phyloP scores from a whole-genome alignment of 1,139 yeast species.

The Suhomyces choctaworum region DNA sequence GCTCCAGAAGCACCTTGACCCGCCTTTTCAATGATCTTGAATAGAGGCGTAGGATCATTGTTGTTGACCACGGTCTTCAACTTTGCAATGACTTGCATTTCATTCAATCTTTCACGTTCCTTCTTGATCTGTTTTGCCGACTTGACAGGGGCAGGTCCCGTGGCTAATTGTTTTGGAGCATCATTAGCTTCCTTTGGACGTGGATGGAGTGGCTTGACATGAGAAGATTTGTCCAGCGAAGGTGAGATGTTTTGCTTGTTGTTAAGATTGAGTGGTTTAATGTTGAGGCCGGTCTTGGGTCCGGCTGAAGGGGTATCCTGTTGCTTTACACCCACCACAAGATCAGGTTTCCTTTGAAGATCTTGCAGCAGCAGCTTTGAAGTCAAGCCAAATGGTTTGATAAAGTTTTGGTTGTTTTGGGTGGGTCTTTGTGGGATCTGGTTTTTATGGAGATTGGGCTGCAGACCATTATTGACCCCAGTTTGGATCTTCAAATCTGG shows the following conservation, averaged over 20 bases:
- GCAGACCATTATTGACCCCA: conserved; percentile 12
- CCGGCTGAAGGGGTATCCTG: conserved; percentile 5
- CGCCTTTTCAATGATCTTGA: conserved; percentile 87
- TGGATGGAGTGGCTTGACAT: conserved; percentile 24
- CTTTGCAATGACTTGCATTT: conserved; percentile 82
- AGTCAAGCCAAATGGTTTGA: conserved; percentile 17
- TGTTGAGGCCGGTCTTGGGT: conserved; percentile 9
- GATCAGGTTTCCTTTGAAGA: conserved; percentile 9
- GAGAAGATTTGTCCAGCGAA: conserved; percentile 14
- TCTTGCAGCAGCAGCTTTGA: conserved; percentile 13
- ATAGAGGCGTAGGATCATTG: conserved; percentile 81
- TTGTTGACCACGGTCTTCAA: conserved; percentile 80
- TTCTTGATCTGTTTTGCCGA: conserved; percentile 52
- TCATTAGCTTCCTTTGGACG: conserved; percentile 16
- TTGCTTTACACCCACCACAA: conserved; percentile 3
- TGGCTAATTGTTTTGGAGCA: conserved; percentile 8
- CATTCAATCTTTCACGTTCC: conserved; percentile 74
- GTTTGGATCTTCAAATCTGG: conserved; percentile 36
- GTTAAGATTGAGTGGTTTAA: conserved; percentile 12
- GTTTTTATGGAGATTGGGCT: conserved; percentile 10
- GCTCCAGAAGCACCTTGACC: conserved; percentile 99
- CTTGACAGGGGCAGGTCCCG: conserved; percentile 28
- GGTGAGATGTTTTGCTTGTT: conserved; percentile 3
- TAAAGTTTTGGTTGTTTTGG: conserved; percentile 12
- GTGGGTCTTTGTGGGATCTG: conserved; percentile 17